Percentiles rank a stretch among this genome's conserved stretches.
Evolutionary conservation across 345 rosid species (phyloP).

Genomic region (Mercurialis annua): DNA sequence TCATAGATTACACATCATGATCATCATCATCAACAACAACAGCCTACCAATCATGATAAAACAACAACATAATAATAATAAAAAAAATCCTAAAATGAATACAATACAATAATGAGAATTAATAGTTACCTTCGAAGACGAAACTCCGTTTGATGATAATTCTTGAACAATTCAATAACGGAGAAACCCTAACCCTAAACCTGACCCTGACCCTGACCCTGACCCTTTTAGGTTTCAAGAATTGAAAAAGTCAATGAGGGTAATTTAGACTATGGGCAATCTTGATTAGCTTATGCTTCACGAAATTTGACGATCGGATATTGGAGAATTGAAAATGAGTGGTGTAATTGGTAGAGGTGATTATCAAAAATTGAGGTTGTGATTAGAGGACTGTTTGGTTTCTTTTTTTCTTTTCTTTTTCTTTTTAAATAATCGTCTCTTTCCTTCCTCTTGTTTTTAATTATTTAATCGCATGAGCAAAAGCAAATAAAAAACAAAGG

Average conservation of each 20-base stretch:
- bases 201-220: slow-evolving; percentile 19
- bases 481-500: no score
- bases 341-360: background rate
- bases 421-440: background rate
- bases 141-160: slow-evolving; percentile 44
- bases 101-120: background rate
- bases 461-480: no score
- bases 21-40: slow-evolving; percentile 10
- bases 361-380: background rate
- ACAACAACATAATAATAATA: slow-evolving; percentile 2
- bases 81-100: slow-evolving; percentile 4
- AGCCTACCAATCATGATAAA: slow-evolving; percentile 5
- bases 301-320: background rate
- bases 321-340: no score
- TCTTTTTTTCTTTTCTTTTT: background rate
- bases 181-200: slow-evolving; percentile 26
- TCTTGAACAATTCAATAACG: background rate
- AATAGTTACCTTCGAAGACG: slow-evolving; percentile 51
- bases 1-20: background rate
- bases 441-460: no score
- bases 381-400: background rate
- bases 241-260: slow-evolving; percentile 21
- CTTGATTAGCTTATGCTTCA: slow-evolving; percentile 1
- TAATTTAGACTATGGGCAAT: slow-evolving; percentile 15
- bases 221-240: background rate